Evolutionary conservation across 1,139 yeast genomes (phyloP), one percentile per base, ranked within the genome.

Genomic region (Suhomyces anneliseae): DNA sequence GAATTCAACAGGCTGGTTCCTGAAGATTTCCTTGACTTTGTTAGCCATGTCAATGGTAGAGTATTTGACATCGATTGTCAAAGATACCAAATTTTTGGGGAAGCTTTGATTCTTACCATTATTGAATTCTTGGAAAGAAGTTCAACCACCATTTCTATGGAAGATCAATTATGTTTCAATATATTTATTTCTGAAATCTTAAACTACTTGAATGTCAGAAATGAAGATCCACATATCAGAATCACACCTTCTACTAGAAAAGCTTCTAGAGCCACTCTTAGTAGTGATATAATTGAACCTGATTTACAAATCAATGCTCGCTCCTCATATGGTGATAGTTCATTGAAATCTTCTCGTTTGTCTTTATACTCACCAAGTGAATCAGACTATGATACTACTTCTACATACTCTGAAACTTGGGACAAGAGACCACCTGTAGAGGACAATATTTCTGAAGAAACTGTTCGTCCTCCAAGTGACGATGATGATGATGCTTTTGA

Each of bases 41-140:
- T 49, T 15, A 51, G 60, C 33, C 59, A 63, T 38, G 49, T 55
- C 34, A 60, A 61, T 44, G 44, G 54, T 7, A 45, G 70, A 37
- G 48, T 66, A 15, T 61, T 59, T 52, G 48, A 56, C 33, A 45
- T 65, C 34, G 57, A 50, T 14, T 34, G 40, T 6, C 19, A 35
- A 8, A 43, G 54, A 19, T 66, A 64, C 47, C 44, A 42, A 10
- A 45, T 56, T 1, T 46, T 66, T 12, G 68, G 70, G 3, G 65
- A 65, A 40, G 54, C 62, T 7, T 49, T 65, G 5, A 49, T 59
- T 3, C 15, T 48, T n/a, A 47, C 65, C 8, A 48, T 62, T 7
- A 41, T 55, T 15, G 64, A 54, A 3, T 43, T 39, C 31, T 34
- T 47, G 33, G 50, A 50, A 34, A 34, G 44, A 31, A 11, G 24